These are phyloP conservation scores for Psilocybe cubensis DNA, from an alignment of 768 basidiomycete species.

Conservation along the genomic window DNA sequence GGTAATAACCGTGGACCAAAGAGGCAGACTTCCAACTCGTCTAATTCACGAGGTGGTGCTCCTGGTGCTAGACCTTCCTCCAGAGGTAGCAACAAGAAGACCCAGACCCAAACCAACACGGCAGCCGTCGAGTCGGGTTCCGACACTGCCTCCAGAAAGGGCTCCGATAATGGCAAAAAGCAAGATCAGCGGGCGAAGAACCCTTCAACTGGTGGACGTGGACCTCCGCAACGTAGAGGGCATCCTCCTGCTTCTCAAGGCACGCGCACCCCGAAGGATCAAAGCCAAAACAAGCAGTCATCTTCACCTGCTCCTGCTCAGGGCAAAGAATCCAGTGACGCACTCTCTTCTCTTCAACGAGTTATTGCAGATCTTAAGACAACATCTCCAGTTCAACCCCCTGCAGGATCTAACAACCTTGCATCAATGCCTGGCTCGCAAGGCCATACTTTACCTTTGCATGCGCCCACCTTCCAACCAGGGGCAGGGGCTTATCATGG, in stretches of 20 bases:
- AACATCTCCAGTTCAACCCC: constrained; percentile 63
- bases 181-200: constrained; percentile 60
- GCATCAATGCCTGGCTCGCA: constrained; percentile 54
- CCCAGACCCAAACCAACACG: constrained; percentile 39
- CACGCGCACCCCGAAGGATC: constrained; percentile 51
- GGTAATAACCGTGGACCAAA: constrained; percentile 59
- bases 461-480: constrained; percentile 78
- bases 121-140: constrained; percentile 68
- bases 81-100: constrained; percentile 68
- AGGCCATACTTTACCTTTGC: constrained; percentile 55
- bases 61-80: constrained; percentile 63
- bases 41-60: constrained; percentile 46
- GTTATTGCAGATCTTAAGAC: constrained; percentile 95
- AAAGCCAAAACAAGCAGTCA: constrained; percentile 47
- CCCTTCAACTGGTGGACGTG: constrained; percentile 50
- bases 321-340: constrained; percentile 72
- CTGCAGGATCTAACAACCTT: constrained; percentile 45
- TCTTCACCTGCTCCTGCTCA: constrained; percentile 53
- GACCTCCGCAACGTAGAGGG: constrained; percentile 56
- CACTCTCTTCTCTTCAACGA: constrained; percentile 85
- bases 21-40: constrained; percentile 57
- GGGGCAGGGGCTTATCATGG: constrained; percentile 59
- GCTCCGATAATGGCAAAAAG: constrained; percentile 56
- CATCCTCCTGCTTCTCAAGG: constrained; percentile 63
- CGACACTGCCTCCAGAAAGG: constrained; percentile 68